A percentile compares a stretch with the other conserved stretches of the same genome.
These are phyloP conservation scores for Phialophora expanda DNA, from an alignment of 2,329 filamentous ascomycete genomes.

Conservation along the genomic window DNA sequence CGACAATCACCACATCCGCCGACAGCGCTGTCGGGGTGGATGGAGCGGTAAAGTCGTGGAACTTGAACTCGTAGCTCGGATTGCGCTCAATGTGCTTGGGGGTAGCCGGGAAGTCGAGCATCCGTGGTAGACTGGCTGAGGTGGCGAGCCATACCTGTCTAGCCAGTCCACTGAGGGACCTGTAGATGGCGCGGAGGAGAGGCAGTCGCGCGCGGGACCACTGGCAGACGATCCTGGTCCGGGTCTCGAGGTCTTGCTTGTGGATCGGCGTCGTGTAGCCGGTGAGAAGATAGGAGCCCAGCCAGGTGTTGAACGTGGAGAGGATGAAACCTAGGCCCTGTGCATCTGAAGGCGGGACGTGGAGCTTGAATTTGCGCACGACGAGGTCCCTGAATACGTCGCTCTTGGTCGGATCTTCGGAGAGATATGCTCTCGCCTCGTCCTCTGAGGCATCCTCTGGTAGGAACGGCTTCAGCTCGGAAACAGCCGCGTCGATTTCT, in stretches of 20 bases:
- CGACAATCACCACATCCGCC: slow-evolving; percentile 82
- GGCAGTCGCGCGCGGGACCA: slow-evolving; percentile 62
- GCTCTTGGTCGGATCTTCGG: slow-evolving; percentile 55
- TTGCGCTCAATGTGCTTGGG: slow-evolving; percentile 59
- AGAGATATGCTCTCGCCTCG: slow-evolving; percentile 53
- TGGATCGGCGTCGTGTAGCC: slow-evolving; percentile 62
- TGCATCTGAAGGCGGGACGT: slow-evolving; percentile 56
- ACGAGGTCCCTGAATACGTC: slow-evolving; percentile 58
- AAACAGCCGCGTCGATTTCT: slow-evolving; percentile 19
- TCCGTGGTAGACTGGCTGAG: slow-evolving; percentile 56
- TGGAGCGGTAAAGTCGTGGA: slow-evolving; percentile 62
- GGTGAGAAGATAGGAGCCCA: slow-evolving; percentile 63
- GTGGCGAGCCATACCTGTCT: slow-evolving; percentile 60
- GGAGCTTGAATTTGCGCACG: slow-evolving; percentile 54
- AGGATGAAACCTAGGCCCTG: slow-evolving; percentile 60
- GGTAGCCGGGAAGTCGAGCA: slow-evolving; percentile 61
- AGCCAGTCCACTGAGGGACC: slow-evolving; percentile 56
- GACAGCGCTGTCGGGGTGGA: slow-evolving; percentile 61
- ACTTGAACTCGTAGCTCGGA: slow-evolving; percentile 61
- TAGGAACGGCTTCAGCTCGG: slow-evolving; percentile 41
- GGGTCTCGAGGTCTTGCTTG: slow-evolving; percentile 59
- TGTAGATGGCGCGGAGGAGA: slow-evolving; percentile 57
- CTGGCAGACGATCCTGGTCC: slow-evolving; percentile 58
- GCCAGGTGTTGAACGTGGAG: slow-evolving; percentile 59
- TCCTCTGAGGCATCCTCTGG: slow-evolving; percentile 44